Percentiles rank a stretch among this genome's conserved stretches.
Evolutionary conservation across 2,329 filamentous ascomycete genomes (phyloP).

Genomic region (Fusarium metavorans): DNA sequence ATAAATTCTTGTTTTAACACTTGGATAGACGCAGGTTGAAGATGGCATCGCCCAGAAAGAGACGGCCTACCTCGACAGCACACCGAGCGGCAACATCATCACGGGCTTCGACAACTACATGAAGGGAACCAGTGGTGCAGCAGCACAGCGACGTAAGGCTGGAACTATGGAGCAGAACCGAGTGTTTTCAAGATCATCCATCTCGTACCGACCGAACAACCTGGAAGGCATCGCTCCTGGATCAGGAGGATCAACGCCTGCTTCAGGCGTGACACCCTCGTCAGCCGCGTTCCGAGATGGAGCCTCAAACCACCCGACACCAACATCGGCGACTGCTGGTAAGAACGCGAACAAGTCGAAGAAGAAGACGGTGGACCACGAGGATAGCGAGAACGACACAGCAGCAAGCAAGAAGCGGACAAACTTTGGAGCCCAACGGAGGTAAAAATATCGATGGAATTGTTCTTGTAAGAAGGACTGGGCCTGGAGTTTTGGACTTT

Average conservation of each 20-base stretch:
- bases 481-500: constrained; percentile 16
- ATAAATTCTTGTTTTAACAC: constrained; percentile 39
- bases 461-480: not conserved
- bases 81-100: constrained; percentile 92
- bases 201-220: constrained; percentile 66
- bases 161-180: constrained; percentile 77
- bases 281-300: constrained; percentile 65
- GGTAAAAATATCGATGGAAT: constrained; percentile 47
- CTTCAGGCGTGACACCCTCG: constrained; percentile 55
- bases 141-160: constrained; percentile 72
- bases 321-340: constrained; percentile 63
- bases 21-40: constrained; percentile 64
- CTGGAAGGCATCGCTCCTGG: constrained; percentile 47
- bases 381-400: constrained; percentile 71
- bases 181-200: constrained; percentile 77
- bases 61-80: constrained; percentile 89
- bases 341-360: constrained; percentile 64
- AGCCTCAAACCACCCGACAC: constrained; percentile 66
- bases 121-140: constrained; percentile 80
- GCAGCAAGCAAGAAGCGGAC: constrained; percentile 67
- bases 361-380: constrained; percentile 59
- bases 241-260: constrained; percentile 55
- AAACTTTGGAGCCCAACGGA: constrained; percentile 68
- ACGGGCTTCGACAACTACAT: constrained; percentile 98
- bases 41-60: constrained; percentile 88